phyloP scores from a whole-genome alignment of 495 filamentous ascomycete species.

The Tuber borchii region DNA sequence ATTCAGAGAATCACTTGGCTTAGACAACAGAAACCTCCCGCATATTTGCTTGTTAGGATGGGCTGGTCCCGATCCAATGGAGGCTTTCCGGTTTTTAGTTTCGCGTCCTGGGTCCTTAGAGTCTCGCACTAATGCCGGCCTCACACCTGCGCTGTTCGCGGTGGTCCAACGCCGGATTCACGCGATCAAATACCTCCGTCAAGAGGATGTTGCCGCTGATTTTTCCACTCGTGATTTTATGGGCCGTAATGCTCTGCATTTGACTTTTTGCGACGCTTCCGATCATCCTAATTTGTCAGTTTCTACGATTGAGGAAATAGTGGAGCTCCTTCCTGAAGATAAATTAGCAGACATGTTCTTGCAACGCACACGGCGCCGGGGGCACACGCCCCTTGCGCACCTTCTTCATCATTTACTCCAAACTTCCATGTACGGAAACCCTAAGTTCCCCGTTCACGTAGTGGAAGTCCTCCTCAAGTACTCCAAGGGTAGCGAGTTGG shows the following conservation, averaged over 20 bases:
- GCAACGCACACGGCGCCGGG: slow-evolving; percentile 23
- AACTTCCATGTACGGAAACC: background rate
- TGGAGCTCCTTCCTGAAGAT: slow-evolving; percentile 17
- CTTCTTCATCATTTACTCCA: slow-evolving; percentile 11
- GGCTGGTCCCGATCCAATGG: slow-evolving; percentile 23
- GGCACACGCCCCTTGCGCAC: slow-evolving; percentile 24
- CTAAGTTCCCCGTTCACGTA: background rate
- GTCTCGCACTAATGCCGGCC: slow-evolving; percentile 13
- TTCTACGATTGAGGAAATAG: background rate
- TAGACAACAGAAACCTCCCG: slow-evolving; percentile 28
- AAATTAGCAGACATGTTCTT: slow-evolving; percentile 1
- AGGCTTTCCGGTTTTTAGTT: slow-evolving; percentile 29
- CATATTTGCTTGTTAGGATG: slow-evolving; percentile 30
- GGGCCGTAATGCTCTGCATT: slow-evolving; percentile 30
- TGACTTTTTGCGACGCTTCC: background rate
- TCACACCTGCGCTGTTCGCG: slow-evolving; percentile 33
- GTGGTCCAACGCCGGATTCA: background rate
- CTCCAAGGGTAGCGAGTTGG: slow-evolving; percentile 26
- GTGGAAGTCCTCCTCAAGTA: slow-evolving; percentile 21
- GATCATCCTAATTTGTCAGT: background rate
- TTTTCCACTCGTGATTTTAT: slow-evolving; percentile 29
- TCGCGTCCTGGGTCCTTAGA: slow-evolving; percentile 18
- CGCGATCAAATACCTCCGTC: slow-evolving; percentile 18
- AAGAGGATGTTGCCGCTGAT: slow-evolving; percentile 18
- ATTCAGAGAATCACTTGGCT: slow-evolving; percentile 34